These are phyloP conservation scores for Irpex sp. DNA, from an alignment of 1,284 basidiomycete genomes.

Conservation along the genomic window DNA sequence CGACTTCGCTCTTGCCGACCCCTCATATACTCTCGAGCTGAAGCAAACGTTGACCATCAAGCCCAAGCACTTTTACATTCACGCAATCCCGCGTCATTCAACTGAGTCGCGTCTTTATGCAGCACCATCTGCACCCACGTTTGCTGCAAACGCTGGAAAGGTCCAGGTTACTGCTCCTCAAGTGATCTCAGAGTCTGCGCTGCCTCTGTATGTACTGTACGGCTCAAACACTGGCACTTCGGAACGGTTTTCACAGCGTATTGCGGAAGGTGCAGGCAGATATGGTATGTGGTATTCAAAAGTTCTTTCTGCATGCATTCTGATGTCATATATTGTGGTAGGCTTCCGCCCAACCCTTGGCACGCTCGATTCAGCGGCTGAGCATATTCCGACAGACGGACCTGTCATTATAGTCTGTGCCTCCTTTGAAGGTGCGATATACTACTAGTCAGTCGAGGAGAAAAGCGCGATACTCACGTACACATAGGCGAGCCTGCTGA, in stretches of 20 bases:
- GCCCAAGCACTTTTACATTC: slow-evolving; percentile 40
- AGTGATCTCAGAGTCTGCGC: slow-evolving; percentile 1
- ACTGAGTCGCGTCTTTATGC: slow-evolving; percentile 9
- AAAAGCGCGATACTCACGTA: too few relatives aligned
- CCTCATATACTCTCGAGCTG: slow-evolving; percentile 36
- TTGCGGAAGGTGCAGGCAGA: slow-evolving; percentile 35
- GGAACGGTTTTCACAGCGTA: slow-evolving; percentile 44
- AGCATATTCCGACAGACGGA: slow-evolving; percentile 39
- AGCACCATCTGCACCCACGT: background rate
- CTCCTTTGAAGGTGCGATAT: slow-evolving; percentile 39
- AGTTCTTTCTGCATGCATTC: background rate
- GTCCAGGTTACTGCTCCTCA: background rate
- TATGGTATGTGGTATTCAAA: slow-evolving; percentile 29
- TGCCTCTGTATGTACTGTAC: slow-evolving; percentile 38
- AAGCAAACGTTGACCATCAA: slow-evolving; percentile 47
- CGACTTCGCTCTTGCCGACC: slow-evolving; percentile 40
- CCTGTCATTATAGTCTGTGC: slow-evolving; percentile 47
- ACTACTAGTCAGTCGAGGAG: too few relatives aligned
- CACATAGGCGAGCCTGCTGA: slow-evolving; percentile 35
- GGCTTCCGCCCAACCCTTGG: slow-evolving; percentile 39
- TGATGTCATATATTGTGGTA: slow-evolving; percentile 10
- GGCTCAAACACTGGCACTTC: slow-evolving; percentile 50
- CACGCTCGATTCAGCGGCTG: slow-evolving; percentile 39
- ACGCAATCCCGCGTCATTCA: slow-evolving; percentile 33
- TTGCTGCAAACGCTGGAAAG: background rate